A percentile compares a stretch with the other conserved stretches of the same genome.
Conservation (phyloP, 2,329 filamentous ascomycete species). For the Diaporthe sp. region DNA sequence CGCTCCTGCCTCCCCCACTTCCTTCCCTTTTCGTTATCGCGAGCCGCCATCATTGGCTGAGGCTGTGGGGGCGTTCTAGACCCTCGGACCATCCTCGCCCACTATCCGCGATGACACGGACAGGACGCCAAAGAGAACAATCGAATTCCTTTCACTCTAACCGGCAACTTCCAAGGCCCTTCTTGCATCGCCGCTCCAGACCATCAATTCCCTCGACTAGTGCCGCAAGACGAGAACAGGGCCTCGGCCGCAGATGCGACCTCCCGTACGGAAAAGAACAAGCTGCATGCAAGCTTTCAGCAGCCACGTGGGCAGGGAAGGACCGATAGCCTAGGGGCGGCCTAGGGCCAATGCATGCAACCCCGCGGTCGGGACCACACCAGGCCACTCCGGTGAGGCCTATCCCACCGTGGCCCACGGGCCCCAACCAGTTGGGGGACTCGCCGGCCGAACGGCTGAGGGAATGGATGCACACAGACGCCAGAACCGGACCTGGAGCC, state of each 20-base stretch:
- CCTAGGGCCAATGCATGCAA: constrained; percentile 6
- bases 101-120: constrained; percentile 3
- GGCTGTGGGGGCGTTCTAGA: constrained; percentile 9
- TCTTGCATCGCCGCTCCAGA: neutral
- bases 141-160: neutral
- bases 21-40: constrained; percentile 23
- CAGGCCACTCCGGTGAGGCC: constrained; percentile 18
- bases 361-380: constrained; percentile 21
- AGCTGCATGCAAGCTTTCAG: constrained; percentile 9
- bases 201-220: neutral
- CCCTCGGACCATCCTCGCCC: constrained; percentile 20
- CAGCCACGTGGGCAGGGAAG: constrained; percentile 28
- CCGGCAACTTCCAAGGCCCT: constrained; percentile 10
- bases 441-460: constrained; percentile 19
- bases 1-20: neutral
- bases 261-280: neutral
- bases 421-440: neutral
- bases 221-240: neutral
- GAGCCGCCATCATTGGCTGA: constrained; percentile 1
- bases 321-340: constrained; percentile 15
- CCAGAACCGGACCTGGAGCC: neutral
- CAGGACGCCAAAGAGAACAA: constrained; percentile 10
- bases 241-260: constrained; percentile 12
- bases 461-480: neutral
- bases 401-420: neutral